phyloP scores from a whole-genome alignment of 2,329 filamentous ascomycete species.

The Aspergillus spinulosporus region DNA sequence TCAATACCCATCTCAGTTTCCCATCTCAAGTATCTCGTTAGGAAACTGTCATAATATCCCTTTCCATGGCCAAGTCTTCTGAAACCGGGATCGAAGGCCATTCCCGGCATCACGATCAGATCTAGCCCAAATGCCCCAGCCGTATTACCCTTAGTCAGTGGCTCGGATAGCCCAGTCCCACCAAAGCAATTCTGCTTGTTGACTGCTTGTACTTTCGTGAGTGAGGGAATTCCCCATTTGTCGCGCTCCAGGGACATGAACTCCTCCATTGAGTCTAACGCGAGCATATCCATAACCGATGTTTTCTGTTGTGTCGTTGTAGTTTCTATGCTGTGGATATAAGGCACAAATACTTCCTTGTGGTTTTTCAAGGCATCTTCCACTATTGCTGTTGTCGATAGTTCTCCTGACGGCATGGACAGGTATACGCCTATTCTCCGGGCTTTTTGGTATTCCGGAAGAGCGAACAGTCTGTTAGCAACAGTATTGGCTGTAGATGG shows the following conservation, averaged over 20 bases:
- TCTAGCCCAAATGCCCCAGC: constrained; percentile 60
- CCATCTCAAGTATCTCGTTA: constrained; percentile 68
- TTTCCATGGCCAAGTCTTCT: constrained; percentile 88
- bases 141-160: constrained; percentile 19
- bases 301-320: constrained; percentile 46
- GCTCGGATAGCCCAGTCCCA: constrained; percentile 50
- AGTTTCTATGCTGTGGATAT: constrained; percentile 66
- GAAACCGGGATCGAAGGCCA: constrained; percentile 79
- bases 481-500: constrained; percentile 60
- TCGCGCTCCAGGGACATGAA: constrained; percentile 76
- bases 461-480: constrained; percentile 63
- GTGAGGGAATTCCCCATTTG: constrained; percentile 92
- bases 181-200: constrained; percentile 73
- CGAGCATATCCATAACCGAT: constrained; percentile 95
- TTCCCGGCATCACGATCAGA: constrained; percentile 85
- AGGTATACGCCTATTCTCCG: constrained; percentile 80
- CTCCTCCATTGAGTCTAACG: constrained; percentile 69
- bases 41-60: constrained; percentile 94
- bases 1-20: constrained; percentile 35
- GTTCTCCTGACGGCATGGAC: constrained; percentile 85
- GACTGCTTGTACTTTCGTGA: constrained; percentile 64
- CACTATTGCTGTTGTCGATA: constrained; percentile 81
- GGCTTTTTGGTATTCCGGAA: constrained; percentile 74
- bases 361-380: constrained; percentile 72
- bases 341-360: constrained; percentile 90